Base-by-base conservation (phyloP, 78 protist genomes). In the Pelomyxa schiedti region DNA sequence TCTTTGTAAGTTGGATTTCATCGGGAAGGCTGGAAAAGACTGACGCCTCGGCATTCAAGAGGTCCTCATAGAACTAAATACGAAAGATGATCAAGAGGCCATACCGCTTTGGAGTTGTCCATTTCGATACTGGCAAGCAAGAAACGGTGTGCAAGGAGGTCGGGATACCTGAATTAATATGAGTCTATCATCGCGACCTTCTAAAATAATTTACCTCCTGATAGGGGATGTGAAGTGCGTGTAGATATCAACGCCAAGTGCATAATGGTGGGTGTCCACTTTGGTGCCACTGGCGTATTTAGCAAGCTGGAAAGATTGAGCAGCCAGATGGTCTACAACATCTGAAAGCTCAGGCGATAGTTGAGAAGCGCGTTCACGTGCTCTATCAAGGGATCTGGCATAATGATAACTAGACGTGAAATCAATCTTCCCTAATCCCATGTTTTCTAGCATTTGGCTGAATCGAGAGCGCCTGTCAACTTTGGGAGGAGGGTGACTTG, bases 151-250 rank as follows among this genome's bases (percentile, higher is more conserved):
- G 93, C 98, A 0, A 95, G 53, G 30, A 90, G 47, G 74, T 95
- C 98, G 0, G 98, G 83, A 68, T 92, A 88, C 3, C 92, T 74
- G n/a, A n/a, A n/a, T n/a, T n/a, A n/a, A n/a, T 28, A 22, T 41
- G 69, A n/a, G 86, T 35, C 7, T 35, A 36, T 24, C 30, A 7
- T 65, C 69, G 4, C 35, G 7, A 8, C 7, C 7, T 8, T 38
- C 69, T 65, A 35, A 4, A 65, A 8, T 4, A 35, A 36, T 65
- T 65, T 38, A 65, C 74, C 88, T 38, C 24, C 99, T 83, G 42
- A 97, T 97, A 4, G 99, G 99, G 1, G 95, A 87, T 0, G 99
- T 97, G 82, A 97, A 97, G 76, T 97, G 99, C 24, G 99, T 97
- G 91, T 97, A 97, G 67, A 84, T 52, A 24, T 69, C 81, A 3